These are phyloP conservation scores for Dianthus caryophyllus DNA, from an alignment of 148 eudicot genomes.

Conservation along the genomic window DNA sequence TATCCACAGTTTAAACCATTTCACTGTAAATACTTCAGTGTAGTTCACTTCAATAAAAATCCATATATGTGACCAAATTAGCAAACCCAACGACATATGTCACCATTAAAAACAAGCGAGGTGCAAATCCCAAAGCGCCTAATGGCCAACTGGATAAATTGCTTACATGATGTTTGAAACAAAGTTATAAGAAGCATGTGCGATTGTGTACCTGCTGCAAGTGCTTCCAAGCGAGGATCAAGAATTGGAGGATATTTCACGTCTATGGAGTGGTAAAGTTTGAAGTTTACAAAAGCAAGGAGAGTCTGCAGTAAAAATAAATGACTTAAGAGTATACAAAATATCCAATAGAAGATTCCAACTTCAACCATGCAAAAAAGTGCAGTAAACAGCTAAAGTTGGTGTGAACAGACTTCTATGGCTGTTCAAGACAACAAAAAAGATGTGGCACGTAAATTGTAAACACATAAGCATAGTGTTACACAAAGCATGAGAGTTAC, in stretches of 20 bases:
- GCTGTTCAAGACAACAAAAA: background rate
- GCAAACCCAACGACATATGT: background rate
- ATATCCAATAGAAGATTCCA: background rate
- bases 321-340: background rate
- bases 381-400: background rate
- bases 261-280: constrained; percentile 64
- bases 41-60: background rate
- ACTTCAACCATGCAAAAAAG: background rate
- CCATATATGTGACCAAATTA: background rate
- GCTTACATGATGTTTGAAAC: background rate
- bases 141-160: background rate
- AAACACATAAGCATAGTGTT: background rate
- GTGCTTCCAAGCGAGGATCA: constrained; percentile 81
- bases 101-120: constrained; percentile 1
- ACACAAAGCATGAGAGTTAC: background rate
- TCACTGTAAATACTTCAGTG: background rate
- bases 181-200: background rate
- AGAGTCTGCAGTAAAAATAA: constrained; percentile 56
- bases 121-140: background rate
- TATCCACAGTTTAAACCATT: background rate
- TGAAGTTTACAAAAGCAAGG: constrained; percentile 70
- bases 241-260: constrained; percentile 89
- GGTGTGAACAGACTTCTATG: background rate
- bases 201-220: constrained; percentile 58
- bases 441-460: background rate